Evolutionary conservation across 805 yeast genomes (phyloP), one percentile per base, ranked within the genome.

Genomic region (Priceomyces haplophilus): DNA sequence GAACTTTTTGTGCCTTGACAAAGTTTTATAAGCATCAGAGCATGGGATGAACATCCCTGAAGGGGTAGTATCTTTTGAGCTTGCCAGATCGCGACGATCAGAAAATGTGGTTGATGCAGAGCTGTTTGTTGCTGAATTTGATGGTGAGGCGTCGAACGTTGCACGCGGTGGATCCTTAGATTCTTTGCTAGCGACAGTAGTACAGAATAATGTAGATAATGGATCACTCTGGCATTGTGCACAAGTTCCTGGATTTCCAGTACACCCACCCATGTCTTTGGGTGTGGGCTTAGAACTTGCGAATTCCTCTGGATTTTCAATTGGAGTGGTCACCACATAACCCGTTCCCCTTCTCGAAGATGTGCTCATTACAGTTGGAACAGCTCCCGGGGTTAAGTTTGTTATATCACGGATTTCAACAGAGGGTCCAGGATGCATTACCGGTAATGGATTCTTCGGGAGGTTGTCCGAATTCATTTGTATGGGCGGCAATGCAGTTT

Each of bases 231-330:
- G 95, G 63, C 97, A 88, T 62, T 84, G 90, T 5, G 66, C 62
- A 59, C 97, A 88, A 3, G 89, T 80, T 2, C 96, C 96, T 8
- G 97, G 97, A 54, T 87, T 80, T 1, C 95, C 95, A 0, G 91
- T 83, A 62, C 95, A 88, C 8, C 78, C 82, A 13, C 54, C 59
- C 40, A 59, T 45, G 8, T 58, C 52, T 27, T 48, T 43, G 10
- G 52, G 31, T 10, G 49, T 36, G 8, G 38, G 34, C 30, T 54
- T 58, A 21, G n/a, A 40, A 6, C 27, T 44, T 8, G 11, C n/a
- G 12, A 21, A 19, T 7, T 36, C 38, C 12, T 35, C 39, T 21
- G 23, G 19, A 16, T 34, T 21, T 21, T 39, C 37, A 7, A 21
- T 37, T 7, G 44, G 39, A 8, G 39, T 49, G 10, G 48, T 10